Conservation (phyloP, 2,329 filamentous ascomycete genomes). For the Hymenoscyphus occultus region DNA sequence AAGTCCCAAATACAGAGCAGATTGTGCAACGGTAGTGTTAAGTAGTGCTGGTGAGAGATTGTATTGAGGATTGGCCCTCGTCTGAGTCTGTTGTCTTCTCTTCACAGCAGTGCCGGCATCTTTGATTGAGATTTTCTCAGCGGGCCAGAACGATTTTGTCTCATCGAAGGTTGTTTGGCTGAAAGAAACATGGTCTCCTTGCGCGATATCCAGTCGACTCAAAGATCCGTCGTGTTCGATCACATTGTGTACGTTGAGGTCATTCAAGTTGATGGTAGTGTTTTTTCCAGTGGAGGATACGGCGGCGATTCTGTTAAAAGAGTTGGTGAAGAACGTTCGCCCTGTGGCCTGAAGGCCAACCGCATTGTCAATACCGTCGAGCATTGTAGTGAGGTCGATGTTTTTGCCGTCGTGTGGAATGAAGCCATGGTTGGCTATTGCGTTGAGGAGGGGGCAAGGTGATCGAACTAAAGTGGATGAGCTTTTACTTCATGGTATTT, state of each 20-base stretch:
- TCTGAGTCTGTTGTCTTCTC: neutral
- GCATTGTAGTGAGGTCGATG: neutral
- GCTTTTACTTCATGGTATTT: neutral
- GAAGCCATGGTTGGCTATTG: slow-evolving; percentile 13
- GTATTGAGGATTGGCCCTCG: slow-evolving; percentile 3
- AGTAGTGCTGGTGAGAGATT: neutral
- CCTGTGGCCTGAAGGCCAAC: neutral
- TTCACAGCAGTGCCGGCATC: neutral
- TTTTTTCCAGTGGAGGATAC: slow-evolving; percentile 3
- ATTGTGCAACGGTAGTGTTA: neutral
- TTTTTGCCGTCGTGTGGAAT: slow-evolving; percentile 10
- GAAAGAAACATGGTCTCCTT: slow-evolving; percentile 4
- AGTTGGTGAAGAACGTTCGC: slow-evolving; percentile 2
- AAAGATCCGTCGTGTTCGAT: slow-evolving; percentile 9
- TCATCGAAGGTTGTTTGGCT: slow-evolving; percentile 10
- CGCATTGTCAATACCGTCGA: neutral
- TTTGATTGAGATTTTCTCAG: slow-evolving; percentile 3
- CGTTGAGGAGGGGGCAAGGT: slow-evolving; percentile 15
- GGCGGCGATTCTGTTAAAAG: neutral
- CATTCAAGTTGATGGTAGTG: slow-evolving; percentile 9
- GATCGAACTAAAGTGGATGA: slow-evolving; percentile 3
- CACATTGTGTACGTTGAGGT: slow-evolving; percentile 8
- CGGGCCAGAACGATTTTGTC: slow-evolving; percentile 11
- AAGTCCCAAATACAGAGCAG: neutral
- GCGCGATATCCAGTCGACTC: slow-evolving; percentile 11